phyloP scores from a whole-genome alignment of 176 grass and related monocot genomes.

The Oryza nivara region DNA sequence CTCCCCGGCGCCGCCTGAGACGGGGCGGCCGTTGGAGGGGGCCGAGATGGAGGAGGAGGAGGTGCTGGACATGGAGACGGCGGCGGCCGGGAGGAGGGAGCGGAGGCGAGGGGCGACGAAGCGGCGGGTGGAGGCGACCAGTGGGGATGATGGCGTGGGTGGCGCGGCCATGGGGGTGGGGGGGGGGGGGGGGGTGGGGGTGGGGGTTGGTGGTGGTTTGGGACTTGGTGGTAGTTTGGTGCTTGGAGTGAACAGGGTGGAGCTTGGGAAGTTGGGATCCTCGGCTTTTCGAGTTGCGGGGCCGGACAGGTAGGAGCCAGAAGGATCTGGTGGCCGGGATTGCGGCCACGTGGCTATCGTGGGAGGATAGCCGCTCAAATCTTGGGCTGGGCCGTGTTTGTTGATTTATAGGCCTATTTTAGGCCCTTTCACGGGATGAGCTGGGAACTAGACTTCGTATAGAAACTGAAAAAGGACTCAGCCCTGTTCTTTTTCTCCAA shows the following conservation, averaged over 20 bases:
- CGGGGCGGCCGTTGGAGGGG: not conserved
- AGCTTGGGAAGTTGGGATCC: not conserved
- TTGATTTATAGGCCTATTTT: not conserved
- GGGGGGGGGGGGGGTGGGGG: no score
- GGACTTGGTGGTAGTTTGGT: not conserved
- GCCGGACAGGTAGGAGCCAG: constrained; percentile 6
- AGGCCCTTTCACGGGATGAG: no score
- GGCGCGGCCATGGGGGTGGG: constrained; percentile 27
- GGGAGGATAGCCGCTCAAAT: not conserved
- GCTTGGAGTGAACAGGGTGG: not conserved
- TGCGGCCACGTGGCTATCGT: constrained; percentile 5
- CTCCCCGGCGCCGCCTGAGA: constrained; percentile 22
- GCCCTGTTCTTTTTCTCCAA: no score
- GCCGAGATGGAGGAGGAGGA: not conserved
- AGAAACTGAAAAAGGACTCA: no score
- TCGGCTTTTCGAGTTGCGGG: constrained; percentile 13
- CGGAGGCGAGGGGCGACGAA: constrained; percentile 54
- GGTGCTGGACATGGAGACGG: constrained; percentile 13
- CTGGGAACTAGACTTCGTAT: no score
- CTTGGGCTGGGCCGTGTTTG: not conserved
- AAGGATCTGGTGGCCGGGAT: constrained; percentile 25
- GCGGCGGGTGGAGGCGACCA: constrained; percentile 45
- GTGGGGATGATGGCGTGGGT: constrained; percentile 38
- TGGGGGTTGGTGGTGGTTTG: not conserved
- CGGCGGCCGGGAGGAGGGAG: constrained; percentile 11